Evolutionary conservation across 1,139 yeast genomes (phyloP), one percentile per base, ranked within the genome.

Genomic region (Barnettozyma hawaiiensis): DNA sequence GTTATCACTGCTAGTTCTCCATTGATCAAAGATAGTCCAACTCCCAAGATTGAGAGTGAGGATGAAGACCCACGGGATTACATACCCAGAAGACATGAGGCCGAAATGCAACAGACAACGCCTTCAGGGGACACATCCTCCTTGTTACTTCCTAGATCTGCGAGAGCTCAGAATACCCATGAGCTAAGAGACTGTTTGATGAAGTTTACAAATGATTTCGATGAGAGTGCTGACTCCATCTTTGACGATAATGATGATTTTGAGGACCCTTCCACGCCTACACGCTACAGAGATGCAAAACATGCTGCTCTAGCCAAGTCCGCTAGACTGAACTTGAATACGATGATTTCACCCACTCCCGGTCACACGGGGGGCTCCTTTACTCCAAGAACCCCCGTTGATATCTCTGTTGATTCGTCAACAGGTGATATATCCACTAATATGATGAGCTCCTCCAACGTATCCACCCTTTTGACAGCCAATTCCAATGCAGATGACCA

Each of bases 171-270:
- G 5, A 64, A 65, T 48, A 63, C 69, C 1, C 42, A 48, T 39
- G 55, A 50, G 44, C 47, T 65, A 28, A 65, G 65, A 47, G 65
- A 65, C 40, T 65, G 69, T 47, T 54, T 66, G 16, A 37, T 62
- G 29, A 55, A 60, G 35, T 64, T 66, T 42, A 53, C 67, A 1
- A 62, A 61, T 44, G 70, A 65, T 38, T 65, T 64, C 48, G 68
- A 65, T 48, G 67, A 64, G 40, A 53, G 57, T 43, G 47, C 51
- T 12, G 56, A 54, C 19, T 54, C 58, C 12, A 54, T 53, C 18
- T 55, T 60, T 36, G 63, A 61, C 23, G 62, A 60, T 27, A 54
- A 41, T 29, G 43, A 45, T 29, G 42, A 45, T 14, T 37, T 37
- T 12, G 23, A 45, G 23, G 50, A 46, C 24, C 58, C 57, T 21